These are phyloP conservation scores for Vitellaria paradoxa DNA, from an alignment of 179 eudicot genomes.

Conservation along the genomic window DNA sequence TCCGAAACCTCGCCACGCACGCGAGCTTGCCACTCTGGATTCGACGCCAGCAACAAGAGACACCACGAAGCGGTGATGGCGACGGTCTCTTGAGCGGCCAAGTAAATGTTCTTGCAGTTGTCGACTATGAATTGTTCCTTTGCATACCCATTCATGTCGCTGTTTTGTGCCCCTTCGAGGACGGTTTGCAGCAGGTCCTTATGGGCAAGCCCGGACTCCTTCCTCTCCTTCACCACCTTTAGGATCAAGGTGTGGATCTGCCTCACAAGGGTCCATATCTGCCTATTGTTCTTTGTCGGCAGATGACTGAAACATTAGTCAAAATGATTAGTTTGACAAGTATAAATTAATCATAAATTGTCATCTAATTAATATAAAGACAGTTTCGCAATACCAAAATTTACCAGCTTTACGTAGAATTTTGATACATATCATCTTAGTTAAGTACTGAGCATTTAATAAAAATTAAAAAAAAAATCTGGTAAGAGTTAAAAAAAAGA, in stretches of 20 bases:
- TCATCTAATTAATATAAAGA: too few relatives aligned
- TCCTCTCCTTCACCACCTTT: conserved; percentile 19
- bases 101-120: conserved; percentile 61
- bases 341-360: too few relatives aligned
- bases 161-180: conserved; percentile 7
- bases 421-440: neutral
- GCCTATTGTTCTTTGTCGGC: conserved; percentile 13
- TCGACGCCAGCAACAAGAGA: conserved; percentile 44
- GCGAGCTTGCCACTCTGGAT: conserved; percentile 60
- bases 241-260: conserved; percentile 1
- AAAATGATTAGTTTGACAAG: too few relatives aligned
- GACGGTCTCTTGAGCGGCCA: conserved; percentile 58
- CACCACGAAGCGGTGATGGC: conserved; percentile 57
- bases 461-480: too few relatives aligned
- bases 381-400: too few relatives aligned
- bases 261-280: conserved; percentile 13
- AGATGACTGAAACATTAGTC: neutral
- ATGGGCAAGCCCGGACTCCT: neutral
- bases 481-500: too few relatives aligned
- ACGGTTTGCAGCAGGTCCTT: conserved; percentile 14
- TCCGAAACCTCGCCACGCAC: conserved; percentile 35
- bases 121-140: conserved; percentile 46
- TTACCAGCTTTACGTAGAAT: neutral
- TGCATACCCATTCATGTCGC: conserved; percentile 1
- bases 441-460: too few relatives aligned